Evolutionary conservation across 768 basidiomycete genomes (phyloP).

Genomic region (Xerocomellus intermedius): DNA sequence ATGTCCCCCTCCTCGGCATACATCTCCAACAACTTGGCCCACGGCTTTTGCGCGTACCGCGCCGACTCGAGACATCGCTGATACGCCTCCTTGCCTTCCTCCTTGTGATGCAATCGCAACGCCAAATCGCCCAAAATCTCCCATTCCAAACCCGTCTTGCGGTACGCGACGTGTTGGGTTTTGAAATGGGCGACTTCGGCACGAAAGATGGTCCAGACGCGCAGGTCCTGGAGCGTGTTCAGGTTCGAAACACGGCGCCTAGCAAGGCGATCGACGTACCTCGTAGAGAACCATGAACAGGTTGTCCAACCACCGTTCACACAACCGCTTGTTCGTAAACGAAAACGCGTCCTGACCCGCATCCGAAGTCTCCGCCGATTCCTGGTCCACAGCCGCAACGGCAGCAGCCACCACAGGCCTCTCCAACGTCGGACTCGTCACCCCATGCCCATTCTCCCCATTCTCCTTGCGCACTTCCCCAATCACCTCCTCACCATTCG

Average conservation of each 20-base stretch:
- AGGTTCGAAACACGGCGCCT: not conserved
- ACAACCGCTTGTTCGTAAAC: slow-evolving; percentile 94
- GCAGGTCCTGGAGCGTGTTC: slow-evolving; percentile 59
- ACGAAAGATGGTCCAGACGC: slow-evolving; percentile 98
- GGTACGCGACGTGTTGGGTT: slow-evolving; percentile 95
- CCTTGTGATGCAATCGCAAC: slow-evolving; percentile 90
- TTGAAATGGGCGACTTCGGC: slow-evolving; percentile 99
- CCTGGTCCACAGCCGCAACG: slow-evolving; percentile 24
- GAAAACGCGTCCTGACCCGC: slow-evolving; percentile 67
- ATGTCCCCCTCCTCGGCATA: slow-evolving; percentile 98
- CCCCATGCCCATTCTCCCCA: slow-evolving; percentile 14
- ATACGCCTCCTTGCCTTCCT: slow-evolving; percentile 98
- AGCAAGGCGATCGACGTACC: slow-evolving; percentile 42
- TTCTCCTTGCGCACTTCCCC: slow-evolving; percentile 19
- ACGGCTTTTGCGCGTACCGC: slow-evolving; percentile 87
- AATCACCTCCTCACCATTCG: slow-evolving; percentile 20
- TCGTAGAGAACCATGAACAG: slow-evolving; percentile 98
- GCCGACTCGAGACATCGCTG: slow-evolving; percentile 88
- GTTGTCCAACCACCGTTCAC: slow-evolving; percentile 97
- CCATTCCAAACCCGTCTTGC: slow-evolving; percentile 97
- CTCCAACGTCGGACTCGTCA: slow-evolving; percentile 34
- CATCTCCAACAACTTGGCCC: slow-evolving; percentile 91
- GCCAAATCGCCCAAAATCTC: slow-evolving; percentile 97
- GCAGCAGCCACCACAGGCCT: slow-evolving; percentile 45
- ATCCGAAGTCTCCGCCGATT: slow-evolving; percentile 22